phyloP scores from a whole-genome alignment of 1,284 basidiomycete species.

The Gymnopus androsaceus region DNA sequence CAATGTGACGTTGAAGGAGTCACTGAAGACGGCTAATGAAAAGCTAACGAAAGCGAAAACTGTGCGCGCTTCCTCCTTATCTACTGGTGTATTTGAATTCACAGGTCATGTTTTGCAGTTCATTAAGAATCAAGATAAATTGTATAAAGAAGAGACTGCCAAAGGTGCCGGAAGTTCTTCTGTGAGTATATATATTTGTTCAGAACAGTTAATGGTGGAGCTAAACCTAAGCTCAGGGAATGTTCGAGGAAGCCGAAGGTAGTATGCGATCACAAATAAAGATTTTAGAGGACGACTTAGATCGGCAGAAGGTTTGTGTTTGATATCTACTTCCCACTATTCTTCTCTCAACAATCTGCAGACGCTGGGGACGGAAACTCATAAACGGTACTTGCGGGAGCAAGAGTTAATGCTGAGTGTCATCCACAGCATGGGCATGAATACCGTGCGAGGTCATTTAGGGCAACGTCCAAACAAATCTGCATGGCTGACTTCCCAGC shows the following conservation, averaged over 20 bases:
- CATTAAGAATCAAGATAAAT: slow-evolving; percentile 89
- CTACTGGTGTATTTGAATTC: background rate
- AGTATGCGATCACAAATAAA: slow-evolving; percentile 72
- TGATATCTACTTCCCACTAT: background rate
- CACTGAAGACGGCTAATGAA: slow-evolving; percentile 72
- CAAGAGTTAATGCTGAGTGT: slow-evolving; percentile 80
- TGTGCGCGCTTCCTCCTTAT: slow-evolving; percentile 40
- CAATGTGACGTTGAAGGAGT: slow-evolving; percentile 69
- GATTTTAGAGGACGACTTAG: slow-evolving; percentile 70
- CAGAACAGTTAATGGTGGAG: slow-evolving; percentile 13
- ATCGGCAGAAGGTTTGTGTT: slow-evolving; percentile 54
- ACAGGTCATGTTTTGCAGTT: slow-evolving; percentile 55
- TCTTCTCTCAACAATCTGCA: slow-evolving; percentile 29
- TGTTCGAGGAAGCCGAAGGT: slow-evolving; percentile 72
- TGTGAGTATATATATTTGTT: slow-evolving; percentile 25
- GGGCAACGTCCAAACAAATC: slow-evolving; percentile 13
- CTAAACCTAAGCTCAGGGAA: slow-evolving; percentile 38
- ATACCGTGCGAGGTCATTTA: slow-evolving; percentile 52
- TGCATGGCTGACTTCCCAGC: slow-evolving; percentile 16
- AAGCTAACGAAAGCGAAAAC: slow-evolving; percentile 82
- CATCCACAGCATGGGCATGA: slow-evolving; percentile 72
- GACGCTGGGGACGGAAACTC: slow-evolving; percentile 57
- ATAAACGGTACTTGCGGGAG: slow-evolving; percentile 69
- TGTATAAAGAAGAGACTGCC: slow-evolving; percentile 76
- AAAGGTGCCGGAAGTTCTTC: slow-evolving; percentile 35